phyloP scores from a whole-genome alignment of 1,139 yeast genomes.

The Taphrina populina region DNA sequence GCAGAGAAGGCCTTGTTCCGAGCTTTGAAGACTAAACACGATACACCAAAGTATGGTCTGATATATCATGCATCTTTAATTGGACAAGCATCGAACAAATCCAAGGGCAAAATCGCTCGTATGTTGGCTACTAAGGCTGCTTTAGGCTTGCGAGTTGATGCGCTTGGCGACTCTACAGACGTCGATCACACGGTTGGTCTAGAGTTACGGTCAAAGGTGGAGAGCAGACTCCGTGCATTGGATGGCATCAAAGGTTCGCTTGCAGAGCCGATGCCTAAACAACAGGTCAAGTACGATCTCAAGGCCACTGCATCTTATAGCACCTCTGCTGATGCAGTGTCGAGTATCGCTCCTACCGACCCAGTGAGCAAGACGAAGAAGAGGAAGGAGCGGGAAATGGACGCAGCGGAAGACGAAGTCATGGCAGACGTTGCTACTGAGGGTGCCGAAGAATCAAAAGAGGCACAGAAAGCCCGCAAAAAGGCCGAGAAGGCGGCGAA shows the following conservation, averaged over 20 bases:
- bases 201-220: slow-evolving; percentile 89
- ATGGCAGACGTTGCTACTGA: slow-evolving; percentile 40
- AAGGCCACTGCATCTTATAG: slow-evolving; percentile 84
- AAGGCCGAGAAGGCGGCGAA: slow-evolving; percentile 38
- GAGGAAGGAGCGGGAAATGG: slow-evolving; percentile 42
- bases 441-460: slow-evolving; percentile 48
- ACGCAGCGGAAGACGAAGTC: slow-evolving; percentile 41
- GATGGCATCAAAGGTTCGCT: slow-evolving; percentile 70
- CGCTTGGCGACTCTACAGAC: slow-evolving; percentile 93
- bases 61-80: slow-evolving; percentile 95
- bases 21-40: slow-evolving; percentile 96
- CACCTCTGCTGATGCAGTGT: slow-evolving; percentile 79
- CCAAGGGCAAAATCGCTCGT: slow-evolving; percentile 98
- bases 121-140: slow-evolving; percentile 98
- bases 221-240: slow-evolving; percentile 86
- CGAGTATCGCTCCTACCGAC: slow-evolving; percentile 42
- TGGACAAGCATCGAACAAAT: slow-evolving; percentile 94
- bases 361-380: slow-evolving; percentile 40
- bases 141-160: slow-evolving; percentile 92
- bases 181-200: slow-evolving; percentile 93
- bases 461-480: slow-evolving; percentile 44
- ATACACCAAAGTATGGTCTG: slow-evolving; percentile 97
- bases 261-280: slow-evolving; percentile 41
- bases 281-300: slow-evolving; percentile 70
- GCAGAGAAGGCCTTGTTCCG: slow-evolving; percentile 99